Conservation (phyloP, 2,329 filamentous ascomycete genomes). For the Alternaria brassicae region DNA sequence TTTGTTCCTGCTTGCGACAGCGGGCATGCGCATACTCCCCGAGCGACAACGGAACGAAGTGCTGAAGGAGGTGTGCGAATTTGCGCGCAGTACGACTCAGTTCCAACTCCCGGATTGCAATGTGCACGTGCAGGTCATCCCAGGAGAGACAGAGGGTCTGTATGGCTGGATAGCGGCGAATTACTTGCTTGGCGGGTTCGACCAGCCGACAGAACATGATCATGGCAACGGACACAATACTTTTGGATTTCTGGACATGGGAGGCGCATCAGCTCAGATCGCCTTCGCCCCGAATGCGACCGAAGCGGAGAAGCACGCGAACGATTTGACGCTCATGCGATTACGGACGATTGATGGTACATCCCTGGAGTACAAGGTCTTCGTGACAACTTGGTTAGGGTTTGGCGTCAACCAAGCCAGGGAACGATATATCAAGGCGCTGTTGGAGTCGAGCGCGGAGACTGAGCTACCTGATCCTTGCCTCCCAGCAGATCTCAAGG, state of each 20-base stretch:
- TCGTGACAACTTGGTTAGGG: constrained; percentile 95
- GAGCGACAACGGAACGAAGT: constrained; percentile 74
- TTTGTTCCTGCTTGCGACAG: constrained; percentile 93
- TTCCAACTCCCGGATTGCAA: constrained; percentile 92
- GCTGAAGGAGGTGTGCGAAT: constrained; percentile 80
- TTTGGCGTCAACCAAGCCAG: constrained; percentile 97
- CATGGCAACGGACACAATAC: constrained; percentile 91
- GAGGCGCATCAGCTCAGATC: constrained; percentile 95
- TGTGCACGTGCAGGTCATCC: constrained; percentile 90
- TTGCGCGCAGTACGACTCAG: constrained; percentile 75
- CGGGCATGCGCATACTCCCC: constrained; percentile 88
- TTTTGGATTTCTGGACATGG: constrained; percentile 98
- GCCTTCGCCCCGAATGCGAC: constrained; percentile 95
- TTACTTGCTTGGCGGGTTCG: constrained; percentile 90
- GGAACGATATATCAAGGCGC: constrained; percentile 77
- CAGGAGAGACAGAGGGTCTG: constrained; percentile 91
- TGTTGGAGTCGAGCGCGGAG: constrained; percentile 71
- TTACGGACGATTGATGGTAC: constrained; percentile 83
- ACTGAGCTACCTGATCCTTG: constrained; percentile 88
- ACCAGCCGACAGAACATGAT: constrained; percentile 73
- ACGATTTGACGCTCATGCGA: constrained; percentile 86
- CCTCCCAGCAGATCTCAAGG: constrained; percentile 77
- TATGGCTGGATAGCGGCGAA: constrained; percentile 99
- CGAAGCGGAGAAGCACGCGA: constrained; percentile 85
- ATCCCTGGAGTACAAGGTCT: constrained; percentile 82